Evolutionary conservation across 179 eudicot species (phyloP).

Genomic region (Sideroxylon spinosum): DNA sequence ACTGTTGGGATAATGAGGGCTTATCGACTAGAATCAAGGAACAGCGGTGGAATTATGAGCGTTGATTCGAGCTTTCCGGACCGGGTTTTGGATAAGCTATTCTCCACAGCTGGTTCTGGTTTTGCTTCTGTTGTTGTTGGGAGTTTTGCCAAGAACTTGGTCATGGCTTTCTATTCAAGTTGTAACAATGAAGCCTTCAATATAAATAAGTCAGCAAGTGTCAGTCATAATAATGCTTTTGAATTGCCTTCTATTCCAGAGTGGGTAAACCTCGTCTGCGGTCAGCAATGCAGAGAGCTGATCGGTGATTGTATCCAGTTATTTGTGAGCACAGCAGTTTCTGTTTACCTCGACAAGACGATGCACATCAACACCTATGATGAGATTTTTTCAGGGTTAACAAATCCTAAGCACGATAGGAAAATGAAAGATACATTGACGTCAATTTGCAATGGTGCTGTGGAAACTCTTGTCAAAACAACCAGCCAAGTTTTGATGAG

Average conservation of each 20-base stretch:
- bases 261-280: conserved; percentile 50
- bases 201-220: conserved; percentile 2
- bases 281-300: conserved; percentile 44
- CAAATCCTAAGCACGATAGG: conserved; percentile 76
- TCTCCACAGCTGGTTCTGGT: conserved; percentile 61
- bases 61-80: conserved; percentile 38
- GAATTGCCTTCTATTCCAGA: conserved; percentile 18
- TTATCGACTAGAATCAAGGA: conserved; percentile 30
- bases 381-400: conserved; percentile 76
- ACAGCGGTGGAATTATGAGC: conserved; percentile 17
- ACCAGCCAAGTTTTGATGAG: conserved; percentile 52
- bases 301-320: conserved; percentile 49
- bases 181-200: conserved; percentile 10
- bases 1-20: conserved; percentile 62
- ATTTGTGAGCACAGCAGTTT: conserved; percentile 70
- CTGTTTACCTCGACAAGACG: conserved; percentile 79
- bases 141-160: conserved; percentile 74
- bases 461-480: conserved; percentile 69
- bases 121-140: conserved; percentile 85
- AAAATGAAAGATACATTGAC: conserved; percentile 58
- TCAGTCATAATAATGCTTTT: neutral
- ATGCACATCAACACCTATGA: conserved; percentile 66
- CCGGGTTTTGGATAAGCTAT: conserved; percentile 60
- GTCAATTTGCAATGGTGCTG: conserved; percentile 62
- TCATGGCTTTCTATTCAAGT: conserved; percentile 44